Conservation (phyloP, 2,329 filamentous ascomycete species). For the Magnaporthiopsis incrustans region DNA sequence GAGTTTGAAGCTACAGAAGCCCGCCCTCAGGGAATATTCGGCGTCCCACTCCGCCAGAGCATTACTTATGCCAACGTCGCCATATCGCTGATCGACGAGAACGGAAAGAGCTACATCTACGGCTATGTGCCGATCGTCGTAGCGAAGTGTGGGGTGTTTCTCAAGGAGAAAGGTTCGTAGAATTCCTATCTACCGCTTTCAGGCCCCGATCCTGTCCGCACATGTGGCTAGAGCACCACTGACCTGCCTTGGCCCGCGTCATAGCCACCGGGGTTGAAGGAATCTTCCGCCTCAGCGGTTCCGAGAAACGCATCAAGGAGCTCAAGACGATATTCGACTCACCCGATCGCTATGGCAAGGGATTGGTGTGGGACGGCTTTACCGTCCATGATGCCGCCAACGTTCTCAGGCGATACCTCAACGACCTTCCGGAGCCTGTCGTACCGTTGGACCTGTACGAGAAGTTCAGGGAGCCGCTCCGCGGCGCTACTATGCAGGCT, state of each 20-base stretch:
- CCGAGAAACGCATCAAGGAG: slow-evolving; percentile 97
- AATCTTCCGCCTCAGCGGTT: slow-evolving; percentile 92
- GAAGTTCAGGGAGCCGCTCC: slow-evolving; percentile 77
- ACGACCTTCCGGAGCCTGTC: slow-evolving; percentile 92
- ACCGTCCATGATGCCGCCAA: slow-evolving; percentile 98
- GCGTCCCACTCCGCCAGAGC: slow-evolving; percentile 84
- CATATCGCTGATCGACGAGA: slow-evolving; percentile 87
- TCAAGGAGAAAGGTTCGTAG: slow-evolving; percentile 88
- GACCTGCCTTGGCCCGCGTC: neutral
- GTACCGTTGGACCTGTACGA: slow-evolving; percentile 92
- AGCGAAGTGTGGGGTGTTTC: slow-evolving; percentile 91
- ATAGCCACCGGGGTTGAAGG: slow-evolving; percentile 89
- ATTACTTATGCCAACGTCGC: slow-evolving; percentile 98
- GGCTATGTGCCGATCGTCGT: slow-evolving; percentile 98
- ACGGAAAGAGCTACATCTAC: slow-evolving; percentile 94
- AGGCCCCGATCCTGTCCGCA: neutral
- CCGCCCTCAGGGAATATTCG: slow-evolving; percentile 74
- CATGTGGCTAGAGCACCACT: neutral
- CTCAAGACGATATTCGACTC: slow-evolving; percentile 88
- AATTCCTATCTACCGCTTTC: neutral
- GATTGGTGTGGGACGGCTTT: slow-evolving; percentile 92
- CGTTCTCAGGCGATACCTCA: slow-evolving; percentile 88
- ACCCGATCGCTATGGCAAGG: slow-evolving; percentile 91
- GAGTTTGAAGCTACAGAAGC: slow-evolving; percentile 27
- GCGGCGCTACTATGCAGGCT: slow-evolving; percentile 61